Conservation (phyloP, 2,329 filamentous ascomycete species). For the Monilinia fructicola region DNA sequence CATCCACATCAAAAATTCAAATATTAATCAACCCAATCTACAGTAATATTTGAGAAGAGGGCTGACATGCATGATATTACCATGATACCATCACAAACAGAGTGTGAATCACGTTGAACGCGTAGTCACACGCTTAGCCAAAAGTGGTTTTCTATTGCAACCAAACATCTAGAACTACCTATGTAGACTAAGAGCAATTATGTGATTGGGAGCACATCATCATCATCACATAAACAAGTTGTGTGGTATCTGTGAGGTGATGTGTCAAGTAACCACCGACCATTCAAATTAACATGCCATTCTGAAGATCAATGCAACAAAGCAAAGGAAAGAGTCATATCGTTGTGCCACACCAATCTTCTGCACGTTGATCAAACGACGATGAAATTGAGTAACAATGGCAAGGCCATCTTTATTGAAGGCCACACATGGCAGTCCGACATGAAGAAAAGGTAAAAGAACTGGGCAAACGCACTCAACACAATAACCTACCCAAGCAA, state of each 20-base stretch:
- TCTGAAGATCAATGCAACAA: background rate
- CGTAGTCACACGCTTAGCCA: slow-evolving; percentile 2
- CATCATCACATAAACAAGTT: background rate
- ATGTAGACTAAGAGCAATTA: background rate
- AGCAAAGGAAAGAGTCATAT: slow-evolving; percentile 5
- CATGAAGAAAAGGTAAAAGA: too few species aligned
- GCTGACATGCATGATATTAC: too few species aligned
- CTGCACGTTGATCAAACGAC: background rate
- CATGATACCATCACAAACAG: too few species aligned
- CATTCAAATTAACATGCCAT: background rate
- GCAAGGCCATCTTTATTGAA: background rate
- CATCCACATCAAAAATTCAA: too few species aligned
- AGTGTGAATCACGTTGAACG: background rate
- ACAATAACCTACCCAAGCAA: too few species aligned
- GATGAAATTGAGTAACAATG: background rate
- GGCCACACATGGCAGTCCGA: background rate
- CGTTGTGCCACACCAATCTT: background rate
- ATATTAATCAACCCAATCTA: too few species aligned
- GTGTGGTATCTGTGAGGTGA: background rate
- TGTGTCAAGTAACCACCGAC: background rate
- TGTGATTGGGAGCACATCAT: background rate
- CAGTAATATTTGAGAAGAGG: too few species aligned
- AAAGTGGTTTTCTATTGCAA: background rate
- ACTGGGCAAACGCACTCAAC: too few species aligned
- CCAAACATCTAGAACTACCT: background rate